Evolutionary conservation across 257 asterid species (phyloP), one percentile per base, ranked within the genome.

Genomic region (Catharanthus roseus): DNA sequence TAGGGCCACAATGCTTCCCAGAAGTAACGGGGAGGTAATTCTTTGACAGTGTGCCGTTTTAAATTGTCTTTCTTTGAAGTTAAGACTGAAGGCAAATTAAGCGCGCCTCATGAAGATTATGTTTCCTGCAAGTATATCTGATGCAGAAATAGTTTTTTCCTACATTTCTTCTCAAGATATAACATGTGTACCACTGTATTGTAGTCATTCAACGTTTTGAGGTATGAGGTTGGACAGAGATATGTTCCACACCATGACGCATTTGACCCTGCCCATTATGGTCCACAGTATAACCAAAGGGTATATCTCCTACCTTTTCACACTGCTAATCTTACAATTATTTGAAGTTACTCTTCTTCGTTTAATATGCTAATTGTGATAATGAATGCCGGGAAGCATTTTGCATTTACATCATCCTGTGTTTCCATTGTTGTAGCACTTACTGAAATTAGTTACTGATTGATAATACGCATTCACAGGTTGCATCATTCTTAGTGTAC

Each of bases 271-370:
- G 83, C 85, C 65, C 92, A 92, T 77, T 92, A 89, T 31, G 97
- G 96, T 56, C 97, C 96, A 19, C 96, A 86, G 74, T 82, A 81
- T 81, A 92, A 90, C 86, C 97, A 88, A 78, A 85, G 97, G 92
- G 42, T 38, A 96, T 92, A 86, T 73, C 63, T 68, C 31, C 67
- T 64, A 33, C 57, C 61, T 67, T 0, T 36, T 2, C 29, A 19
- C 13, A 47, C 21, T 10, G 16, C 21, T 47, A 45, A 67, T 67
- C 60, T 47, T 49, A 23, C 31, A 47, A 31, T 67, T 18, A 29
- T 67, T 31, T 67, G 45, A 39, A 49, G 42, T 28, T 28, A 26
- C n/a, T 26, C 26, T 2, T 67, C 15, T 67, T n/a, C n/a, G n/a
- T n/a, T n/a, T n/a, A n/a, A n/a, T n/a, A n/a, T n/a, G n/a, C n/a